Evolutionary conservation across 2,329 filamentous ascomycete species (phyloP).

Genomic region (Didymella lethalis): DNA sequence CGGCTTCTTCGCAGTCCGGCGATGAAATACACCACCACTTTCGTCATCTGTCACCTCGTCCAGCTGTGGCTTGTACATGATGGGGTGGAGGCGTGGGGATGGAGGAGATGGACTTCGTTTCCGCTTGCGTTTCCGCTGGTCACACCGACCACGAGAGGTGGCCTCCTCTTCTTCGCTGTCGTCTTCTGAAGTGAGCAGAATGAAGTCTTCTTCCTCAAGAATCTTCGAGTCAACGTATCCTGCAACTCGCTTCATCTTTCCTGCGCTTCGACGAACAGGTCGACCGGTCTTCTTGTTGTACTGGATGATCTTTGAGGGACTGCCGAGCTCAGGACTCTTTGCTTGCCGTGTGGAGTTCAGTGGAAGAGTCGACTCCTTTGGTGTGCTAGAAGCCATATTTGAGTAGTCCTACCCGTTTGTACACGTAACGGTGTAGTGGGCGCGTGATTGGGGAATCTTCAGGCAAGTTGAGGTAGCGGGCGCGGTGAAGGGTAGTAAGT

Average conservation of each 20-base stretch:
- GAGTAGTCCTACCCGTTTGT: conserved; percentile 8
- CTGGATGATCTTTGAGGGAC: conserved; percentile 36
- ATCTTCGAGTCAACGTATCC: conserved; percentile 55
- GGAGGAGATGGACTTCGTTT: conserved; percentile 48
- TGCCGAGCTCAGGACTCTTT: conserved; percentile 45
- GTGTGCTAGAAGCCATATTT: conserved; percentile 19
- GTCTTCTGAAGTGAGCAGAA: conserved; percentile 31
- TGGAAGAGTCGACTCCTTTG: conserved; percentile 3
- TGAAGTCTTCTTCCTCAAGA: conserved; percentile 43
- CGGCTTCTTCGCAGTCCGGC: conserved; percentile 27
- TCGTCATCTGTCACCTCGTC: conserved; percentile 44
- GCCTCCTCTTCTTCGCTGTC: conserved; percentile 44
- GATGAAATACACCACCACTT: conserved; percentile 25
- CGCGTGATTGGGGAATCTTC: conserved; percentile 15
- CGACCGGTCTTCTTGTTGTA: conserved; percentile 54
- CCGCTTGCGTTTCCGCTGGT: conserved; percentile 42
- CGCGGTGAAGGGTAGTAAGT: conserved; percentile 3
- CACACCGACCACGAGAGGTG: conserved; percentile 20
- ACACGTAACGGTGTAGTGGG: conserved; percentile 10
- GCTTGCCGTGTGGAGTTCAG: not conserved
- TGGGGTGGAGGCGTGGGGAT: conserved; percentile 45
- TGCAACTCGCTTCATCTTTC: conserved; percentile 42
- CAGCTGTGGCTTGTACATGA: conserved; percentile 42
- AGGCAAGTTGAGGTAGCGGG: conserved; percentile 10
- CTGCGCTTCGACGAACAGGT: conserved; percentile 54